A percentile compares a stretch with the other conserved stretches of the same genome.
phyloP scores from a whole-genome alignment of 2,329 filamentous ascomycete species.

The Magnaporthiopsis incrustans region DNA sequence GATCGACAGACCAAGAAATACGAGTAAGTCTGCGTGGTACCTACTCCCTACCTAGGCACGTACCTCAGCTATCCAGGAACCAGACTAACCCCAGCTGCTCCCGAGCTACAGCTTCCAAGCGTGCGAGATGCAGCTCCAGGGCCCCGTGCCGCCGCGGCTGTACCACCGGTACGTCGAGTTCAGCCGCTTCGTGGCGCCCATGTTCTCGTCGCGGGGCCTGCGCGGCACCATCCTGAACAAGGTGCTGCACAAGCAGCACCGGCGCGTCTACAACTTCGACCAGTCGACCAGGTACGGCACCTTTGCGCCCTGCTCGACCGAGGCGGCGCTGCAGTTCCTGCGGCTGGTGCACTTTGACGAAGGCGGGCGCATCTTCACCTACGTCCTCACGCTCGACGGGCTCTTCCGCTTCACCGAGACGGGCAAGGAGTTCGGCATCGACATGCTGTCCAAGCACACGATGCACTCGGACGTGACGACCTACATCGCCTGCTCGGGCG shows the following conservation, averaged over 20 bases:
- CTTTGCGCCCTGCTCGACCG: constrained; percentile 57
- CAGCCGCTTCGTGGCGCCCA: constrained; percentile 77
- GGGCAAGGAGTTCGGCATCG: constrained; percentile 89
- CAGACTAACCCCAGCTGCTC: constrained; percentile 6
- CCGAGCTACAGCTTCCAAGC: constrained; percentile 67
- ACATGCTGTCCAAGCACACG: constrained; percentile 87
- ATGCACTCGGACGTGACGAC: constrained; percentile 92
- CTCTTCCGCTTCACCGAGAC: constrained; percentile 90
- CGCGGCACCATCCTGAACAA: constrained; percentile 74
- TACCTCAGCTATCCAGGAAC: neutral
- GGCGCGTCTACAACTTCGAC: constrained; percentile 83
- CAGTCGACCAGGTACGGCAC: constrained; percentile 63
- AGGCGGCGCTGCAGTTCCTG: constrained; percentile 72
- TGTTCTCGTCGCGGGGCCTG: constrained; percentile 74
- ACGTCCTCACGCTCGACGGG: constrained; percentile 81
- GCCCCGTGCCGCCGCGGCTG: constrained; percentile 69
- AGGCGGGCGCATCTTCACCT: constrained; percentile 82
- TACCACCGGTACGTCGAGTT: constrained; percentile 95
- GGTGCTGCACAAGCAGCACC: constrained; percentile 83
- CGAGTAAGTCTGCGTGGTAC: constrained; percentile 45
- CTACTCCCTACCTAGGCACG: no score
- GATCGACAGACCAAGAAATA: constrained; percentile 52
- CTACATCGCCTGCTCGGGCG: constrained; percentile 86
- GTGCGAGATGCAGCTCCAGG: constrained; percentile 79
- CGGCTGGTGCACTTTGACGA: constrained; percentile 81